Evolutionary conservation across 148 eudicot species (phyloP).

Genomic region (Spergularia marina): DNA sequence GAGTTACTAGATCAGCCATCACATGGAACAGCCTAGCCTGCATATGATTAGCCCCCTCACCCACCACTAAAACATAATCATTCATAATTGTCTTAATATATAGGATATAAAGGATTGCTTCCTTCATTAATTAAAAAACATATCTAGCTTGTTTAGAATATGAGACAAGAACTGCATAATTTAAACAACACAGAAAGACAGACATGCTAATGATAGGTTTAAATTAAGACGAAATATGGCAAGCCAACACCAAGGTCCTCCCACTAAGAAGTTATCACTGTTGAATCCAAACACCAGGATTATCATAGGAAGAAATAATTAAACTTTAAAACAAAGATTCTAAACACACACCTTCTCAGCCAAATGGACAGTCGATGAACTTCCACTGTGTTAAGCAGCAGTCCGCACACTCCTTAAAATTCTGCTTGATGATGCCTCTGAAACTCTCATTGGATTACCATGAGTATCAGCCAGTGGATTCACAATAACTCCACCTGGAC

Average conservation of each 20-base stretch:
- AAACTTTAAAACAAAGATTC: neutral
- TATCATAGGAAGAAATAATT: neutral
- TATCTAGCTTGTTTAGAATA: neutral
- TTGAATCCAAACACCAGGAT: neutral
- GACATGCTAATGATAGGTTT: neutral
- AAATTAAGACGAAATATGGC: neutral
- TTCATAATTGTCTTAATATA: neutral
- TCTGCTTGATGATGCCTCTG: slow-evolving; percentile 42
- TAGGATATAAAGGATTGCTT: neutral
- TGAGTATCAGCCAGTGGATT: slow-evolving; percentile 79
- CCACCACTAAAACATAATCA: slow-evolving; percentile 14
- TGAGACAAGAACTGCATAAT: neutral
- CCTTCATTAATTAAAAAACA: neutral
- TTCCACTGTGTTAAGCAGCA: slow-evolving; percentile 29
- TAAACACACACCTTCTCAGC: slow-evolving; percentile 13
- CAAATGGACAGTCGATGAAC: slow-evolving; percentile 11
- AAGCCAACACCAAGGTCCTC: neutral
- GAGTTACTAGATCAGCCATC: neutral
- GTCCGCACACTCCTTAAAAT: slow-evolving; percentile 23
- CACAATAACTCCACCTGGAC: slow-evolving; percentile 55
- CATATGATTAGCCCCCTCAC: slow-evolving; percentile 12
- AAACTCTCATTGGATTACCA: slow-evolving; percentile 31
- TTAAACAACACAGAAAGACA: neutral
- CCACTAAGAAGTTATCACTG: neutral
- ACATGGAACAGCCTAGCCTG: slow-evolving; percentile 21